These are phyloP conservation scores for Acmispon strigosus DNA, from an alignment of 306 rosid genomes.

Conservation along the genomic window DNA sequence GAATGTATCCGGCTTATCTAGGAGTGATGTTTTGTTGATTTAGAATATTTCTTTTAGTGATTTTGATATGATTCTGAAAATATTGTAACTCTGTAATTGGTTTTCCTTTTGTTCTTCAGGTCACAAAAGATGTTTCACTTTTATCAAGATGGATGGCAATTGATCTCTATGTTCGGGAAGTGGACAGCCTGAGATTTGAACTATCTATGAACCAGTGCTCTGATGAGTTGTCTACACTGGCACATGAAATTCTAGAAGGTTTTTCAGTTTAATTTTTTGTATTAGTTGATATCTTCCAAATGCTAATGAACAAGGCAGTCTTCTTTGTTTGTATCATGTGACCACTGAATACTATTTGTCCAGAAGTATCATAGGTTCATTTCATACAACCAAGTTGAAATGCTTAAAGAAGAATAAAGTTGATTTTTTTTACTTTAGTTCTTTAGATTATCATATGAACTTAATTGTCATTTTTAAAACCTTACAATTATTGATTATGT, in stretches of 20 bases:
- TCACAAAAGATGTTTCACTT: slow-evolving; percentile 80
- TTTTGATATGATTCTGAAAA: not conserved
- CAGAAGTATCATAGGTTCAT: not conserved
- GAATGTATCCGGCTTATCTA: not conserved
- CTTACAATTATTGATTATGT: not conserved
- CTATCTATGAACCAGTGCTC: slow-evolving; percentile 81
- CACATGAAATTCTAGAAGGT: slow-evolving; percentile 74
- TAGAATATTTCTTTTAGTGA: not conserved
- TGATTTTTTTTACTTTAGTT: not conserved
- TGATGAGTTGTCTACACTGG: slow-evolving; percentile 50
- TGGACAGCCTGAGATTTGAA: slow-evolving; percentile 83
- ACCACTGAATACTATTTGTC: not conserved
- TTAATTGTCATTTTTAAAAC: not conserved
- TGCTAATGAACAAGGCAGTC: not conserved
- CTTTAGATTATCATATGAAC: not conserved
- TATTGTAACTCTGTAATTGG: not conserved
- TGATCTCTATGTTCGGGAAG: slow-evolving; percentile 77
- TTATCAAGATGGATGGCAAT: slow-evolving; percentile 91
- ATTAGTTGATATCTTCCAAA: slow-evolving; percentile 8
- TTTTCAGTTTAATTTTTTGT: slow-evolving; percentile 23
- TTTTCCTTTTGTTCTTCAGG: slow-evolving; percentile 43
- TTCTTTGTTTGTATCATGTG: slow-evolving; percentile 2
- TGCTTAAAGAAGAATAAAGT: not conserved
- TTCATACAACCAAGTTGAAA: not conserved
- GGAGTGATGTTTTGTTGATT: not conserved